Percentiles rank a stretch among this genome's conserved stretches.
Evolutionary conservation across 352 stramenopile genomes (phyloP).

Genomic region (Phytophthora sojae): DNA sequence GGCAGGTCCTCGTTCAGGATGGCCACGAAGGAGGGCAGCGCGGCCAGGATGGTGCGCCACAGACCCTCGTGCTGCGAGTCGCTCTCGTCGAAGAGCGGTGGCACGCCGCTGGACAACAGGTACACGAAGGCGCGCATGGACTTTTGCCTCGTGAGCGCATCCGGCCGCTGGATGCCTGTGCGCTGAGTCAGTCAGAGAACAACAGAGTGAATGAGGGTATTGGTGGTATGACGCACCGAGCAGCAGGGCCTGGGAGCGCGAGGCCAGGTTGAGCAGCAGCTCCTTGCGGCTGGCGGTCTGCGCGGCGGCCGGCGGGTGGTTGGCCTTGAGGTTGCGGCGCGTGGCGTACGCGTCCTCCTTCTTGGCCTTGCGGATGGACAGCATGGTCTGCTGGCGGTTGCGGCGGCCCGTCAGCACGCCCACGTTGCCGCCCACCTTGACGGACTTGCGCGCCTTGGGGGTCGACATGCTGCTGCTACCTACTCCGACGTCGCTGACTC

Average conservation of each 20-base stretch:
- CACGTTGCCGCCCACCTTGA: constrained; percentile 75
- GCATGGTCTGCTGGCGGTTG: constrained; percentile 88
- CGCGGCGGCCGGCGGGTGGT: constrained; percentile 55
- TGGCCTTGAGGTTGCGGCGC: constrained; percentile 86
- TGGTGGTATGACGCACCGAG: constrained; percentile 44
- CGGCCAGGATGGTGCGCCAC: constrained; percentile 84
- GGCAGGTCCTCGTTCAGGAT: constrained; percentile 78
- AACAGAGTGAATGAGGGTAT: neutral
- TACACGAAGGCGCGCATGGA: constrained; percentile 90
- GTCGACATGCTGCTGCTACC: constrained; percentile 36
- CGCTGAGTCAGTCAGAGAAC: constrained; percentile 6
- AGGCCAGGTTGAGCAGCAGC: constrained; percentile 82
- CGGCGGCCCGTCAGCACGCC: constrained; percentile 80
- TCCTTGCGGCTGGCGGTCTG: constrained; percentile 66
- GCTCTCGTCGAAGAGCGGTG: constrained; percentile 82
- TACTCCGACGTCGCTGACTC: constrained; percentile 1
- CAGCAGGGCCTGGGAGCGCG: constrained; percentile 79
- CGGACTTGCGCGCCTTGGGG: constrained; percentile 68
- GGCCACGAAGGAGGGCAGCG: constrained; percentile 79
- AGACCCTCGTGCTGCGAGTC: constrained; percentile 86
- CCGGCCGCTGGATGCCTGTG: constrained; percentile 80
- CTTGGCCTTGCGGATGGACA: constrained; percentile 90
- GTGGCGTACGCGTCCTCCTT: constrained; percentile 91
- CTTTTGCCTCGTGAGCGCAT: constrained; percentile 77
- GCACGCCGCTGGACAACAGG: constrained; percentile 85